phyloP scores from a whole-genome alignment of 768 basidiomycete genomes.

The Hygrocybe coccinea region DNA sequence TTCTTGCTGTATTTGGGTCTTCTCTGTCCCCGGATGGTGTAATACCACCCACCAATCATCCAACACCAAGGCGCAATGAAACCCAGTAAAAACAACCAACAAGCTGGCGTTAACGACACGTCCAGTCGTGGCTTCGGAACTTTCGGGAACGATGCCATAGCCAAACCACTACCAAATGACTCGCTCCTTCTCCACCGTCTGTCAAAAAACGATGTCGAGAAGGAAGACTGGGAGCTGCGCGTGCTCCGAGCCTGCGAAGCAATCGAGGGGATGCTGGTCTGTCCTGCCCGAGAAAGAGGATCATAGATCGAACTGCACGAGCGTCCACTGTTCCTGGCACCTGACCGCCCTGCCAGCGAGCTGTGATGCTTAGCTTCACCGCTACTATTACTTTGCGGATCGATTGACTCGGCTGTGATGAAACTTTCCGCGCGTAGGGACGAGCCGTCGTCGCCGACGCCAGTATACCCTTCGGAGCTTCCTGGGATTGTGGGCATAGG shows the following conservation, averaged over 20 bases:
- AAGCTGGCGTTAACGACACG: constrained; percentile 38
- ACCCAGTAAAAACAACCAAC: constrained; percentile 70
- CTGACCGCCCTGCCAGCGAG: neutral
- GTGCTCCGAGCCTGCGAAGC: neutral
- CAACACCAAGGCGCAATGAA: constrained; percentile 71
- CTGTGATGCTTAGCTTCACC: neutral
- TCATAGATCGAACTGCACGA: neutral
- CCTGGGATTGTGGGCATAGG: constrained; percentile 41
- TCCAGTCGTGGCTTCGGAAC: constrained; percentile 30
- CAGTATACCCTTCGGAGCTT: constrained; percentile 32
- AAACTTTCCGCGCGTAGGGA: constrained; percentile 56
- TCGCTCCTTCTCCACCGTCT: constrained; percentile 47
- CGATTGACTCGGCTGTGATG: constrained; percentile 40
- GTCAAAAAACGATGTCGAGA: constrained; percentile 46
- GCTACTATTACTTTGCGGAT: neutral
- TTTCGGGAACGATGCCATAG: constrained; percentile 24
- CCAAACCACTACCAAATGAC: constrained; percentile 31
- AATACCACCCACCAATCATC: constrained; percentile 74
- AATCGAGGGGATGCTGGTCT: neutral
- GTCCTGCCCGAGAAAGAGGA: neutral
- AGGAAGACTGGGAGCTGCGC: constrained; percentile 27
- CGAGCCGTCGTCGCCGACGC: constrained; percentile 33
- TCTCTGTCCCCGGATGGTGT: constrained; percentile 43
- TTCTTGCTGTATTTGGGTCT: constrained; percentile 33
- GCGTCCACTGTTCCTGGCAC: neutral